Base-by-base conservation (phyloP, 108 stramenopile species). In the Craspedostauros australis region DNA sequence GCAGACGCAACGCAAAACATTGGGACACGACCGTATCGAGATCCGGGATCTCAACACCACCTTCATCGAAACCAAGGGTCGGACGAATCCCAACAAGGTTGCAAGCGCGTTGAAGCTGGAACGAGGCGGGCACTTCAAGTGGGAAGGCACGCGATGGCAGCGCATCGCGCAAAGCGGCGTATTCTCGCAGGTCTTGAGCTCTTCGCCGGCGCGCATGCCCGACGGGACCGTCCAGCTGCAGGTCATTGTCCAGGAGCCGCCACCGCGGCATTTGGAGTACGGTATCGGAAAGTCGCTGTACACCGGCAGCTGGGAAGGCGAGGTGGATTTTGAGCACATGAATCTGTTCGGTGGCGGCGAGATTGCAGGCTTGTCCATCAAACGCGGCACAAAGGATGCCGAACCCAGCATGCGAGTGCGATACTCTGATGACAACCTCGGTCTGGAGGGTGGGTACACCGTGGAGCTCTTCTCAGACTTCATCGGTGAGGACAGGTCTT, bases 271-370 rank as follows among this genome's bases (percentile, higher is more conserved):
- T 54, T 45, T 91, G 18, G 85, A 91, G 68, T 91, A 91, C 42
- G 89, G 89, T 4, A 37, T 91, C 24, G 71, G 79, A 15, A 84
- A 82, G 58, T 83, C 81, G 11, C 59, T 86, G 19, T 91, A 84
- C 49, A 80, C 82, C 6, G 80, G 76, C 51, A 56, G 63, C 30
- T 91, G 89, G 89, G 76, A 82, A 41, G 83, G 83, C 32, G 83
- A 77, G 41, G 56, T 88, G 32, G 80, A 88, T 42, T 88, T 88
- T 70, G 73, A 82, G 43, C 75, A 84, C 51, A 68, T 53, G 6
- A 77, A 80, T 22, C 51, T 77, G n/a, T 79, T 91, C 54, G 89
- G 89, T 38, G 84, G 85, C 9, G 89, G 89, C 7, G 89, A 91
- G 36, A 39, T 66, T 9, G 41, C 77, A 12, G 77, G 75, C 15